Evolutionary conservation across 805 yeast species (phyloP).

Genomic region (Cyberlindnera mycetangii): DNA sequence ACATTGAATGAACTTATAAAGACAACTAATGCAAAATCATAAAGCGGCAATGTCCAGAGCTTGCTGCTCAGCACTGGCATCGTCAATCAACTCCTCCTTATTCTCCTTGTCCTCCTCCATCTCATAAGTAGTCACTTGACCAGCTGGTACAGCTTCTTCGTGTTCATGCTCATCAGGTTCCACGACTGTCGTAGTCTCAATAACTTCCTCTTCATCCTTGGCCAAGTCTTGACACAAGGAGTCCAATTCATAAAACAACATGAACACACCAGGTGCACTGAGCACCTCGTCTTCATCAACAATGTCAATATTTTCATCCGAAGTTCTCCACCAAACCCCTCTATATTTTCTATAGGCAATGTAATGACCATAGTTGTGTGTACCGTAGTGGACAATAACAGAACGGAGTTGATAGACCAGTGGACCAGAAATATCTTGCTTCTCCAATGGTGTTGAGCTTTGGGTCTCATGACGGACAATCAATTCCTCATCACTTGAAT

Average conservation of each 20-base stretch:
- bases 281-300: constrained; percentile 80
- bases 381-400: constrained; percentile 89
- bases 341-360: constrained; percentile 79
- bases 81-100: background rate
- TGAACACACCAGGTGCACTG: constrained; percentile 81
- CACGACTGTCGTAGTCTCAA: constrained; percentile 1
- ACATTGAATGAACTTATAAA: background rate
- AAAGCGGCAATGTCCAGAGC: constrained; percentile 8
- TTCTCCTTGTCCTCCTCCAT: too few relatives aligned
- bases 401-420: constrained; percentile 73
- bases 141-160: background rate
- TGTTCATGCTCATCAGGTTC: background rate
- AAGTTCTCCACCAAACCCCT: constrained; percentile 93
- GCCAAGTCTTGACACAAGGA: constrained; percentile 30
- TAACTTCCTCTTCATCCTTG: constrained; percentile 12
- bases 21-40: background rate
- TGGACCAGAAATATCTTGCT: constrained; percentile 34
- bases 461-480: constrained; percentile 4
- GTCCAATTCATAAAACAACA: constrained; percentile 81
- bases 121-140: background rate
- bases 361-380: constrained; percentile 97
- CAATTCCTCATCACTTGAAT: constrained; percentile 9
- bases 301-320: constrained; percentile 83
- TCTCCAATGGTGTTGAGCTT: constrained; percentile 14
- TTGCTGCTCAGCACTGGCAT: constrained; percentile 8